Evolutionary conservation across 164 flowering plant genomes (phyloP).

Genomic region (Vitis riparia): DNA sequence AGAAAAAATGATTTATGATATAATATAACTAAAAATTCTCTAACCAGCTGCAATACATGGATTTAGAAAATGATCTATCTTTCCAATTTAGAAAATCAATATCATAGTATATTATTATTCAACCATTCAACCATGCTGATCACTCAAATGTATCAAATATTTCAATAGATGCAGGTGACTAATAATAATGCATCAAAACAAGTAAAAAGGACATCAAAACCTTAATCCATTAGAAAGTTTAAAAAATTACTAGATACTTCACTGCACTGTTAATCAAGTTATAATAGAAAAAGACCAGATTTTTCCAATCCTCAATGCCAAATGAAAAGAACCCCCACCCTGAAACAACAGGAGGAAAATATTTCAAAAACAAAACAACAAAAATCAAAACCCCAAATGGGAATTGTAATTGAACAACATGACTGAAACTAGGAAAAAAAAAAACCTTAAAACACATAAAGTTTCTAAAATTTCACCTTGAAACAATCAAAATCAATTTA

Average conservation of each 20-base stretch:
- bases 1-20: no score
- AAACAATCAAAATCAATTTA: neutral
- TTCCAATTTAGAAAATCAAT: no score
- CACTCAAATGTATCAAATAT: no score
- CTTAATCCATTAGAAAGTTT: no score
- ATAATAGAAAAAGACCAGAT: neutral
- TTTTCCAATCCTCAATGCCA: neutral
- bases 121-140: no score
- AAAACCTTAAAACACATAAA: no score
- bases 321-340: neutral
- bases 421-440: no score
- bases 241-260: conserved; percentile 2
- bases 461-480: neutral
- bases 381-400: neutral
- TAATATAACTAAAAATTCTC: no score
- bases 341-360: neutral
- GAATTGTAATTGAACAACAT: neutral
- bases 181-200: neutral
- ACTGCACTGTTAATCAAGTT: neutral
- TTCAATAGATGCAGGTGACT: no score
- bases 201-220: neutral
- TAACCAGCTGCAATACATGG: no score
- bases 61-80: no score
- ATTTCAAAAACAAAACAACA: neutral
- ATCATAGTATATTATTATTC: no score